A percentile compares a stretch with the other conserved stretches of the same genome.
These are phyloP conservation scores for Colletotrichum sp. DNA, from an alignment of 2,329 filamentous ascomycete genomes.

Conservation along the genomic window DNA sequence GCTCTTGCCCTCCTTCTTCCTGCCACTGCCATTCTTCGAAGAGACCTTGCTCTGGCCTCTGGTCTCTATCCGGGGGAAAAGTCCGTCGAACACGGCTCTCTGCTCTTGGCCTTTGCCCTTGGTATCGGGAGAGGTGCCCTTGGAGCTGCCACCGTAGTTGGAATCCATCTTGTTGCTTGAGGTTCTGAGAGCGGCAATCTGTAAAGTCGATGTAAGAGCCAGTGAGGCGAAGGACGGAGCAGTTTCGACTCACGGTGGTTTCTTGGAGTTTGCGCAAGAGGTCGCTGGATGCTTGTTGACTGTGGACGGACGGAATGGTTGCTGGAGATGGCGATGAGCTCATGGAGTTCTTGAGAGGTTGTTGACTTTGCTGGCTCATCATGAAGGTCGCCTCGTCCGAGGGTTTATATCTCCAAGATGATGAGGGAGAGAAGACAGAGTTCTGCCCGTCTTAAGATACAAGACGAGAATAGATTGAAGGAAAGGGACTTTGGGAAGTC, in stretches of 20 bases:
- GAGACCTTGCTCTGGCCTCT: conserved; percentile 25
- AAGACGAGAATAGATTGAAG: neutral
- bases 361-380: conserved; percentile 9
- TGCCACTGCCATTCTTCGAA: conserved; percentile 14
- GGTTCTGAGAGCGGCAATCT: conserved; percentile 8
- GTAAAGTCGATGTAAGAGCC: neutral
- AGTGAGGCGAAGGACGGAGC: neutral
- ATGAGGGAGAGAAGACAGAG: neutral
- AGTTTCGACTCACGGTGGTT: neutral
- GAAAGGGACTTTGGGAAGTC: conserved; percentile 12
- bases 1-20: conserved; percentile 8
- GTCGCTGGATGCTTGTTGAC: neutral
- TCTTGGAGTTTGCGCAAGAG: conserved; percentile 19
- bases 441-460: neutral
- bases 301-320: neutral
- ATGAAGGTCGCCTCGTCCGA: neutral
- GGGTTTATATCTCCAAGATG: conserved; percentile 8
- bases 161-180: conserved; percentile 13
- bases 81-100: conserved; percentile 22
- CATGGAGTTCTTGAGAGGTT: neutral
- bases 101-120: conserved; percentile 15
- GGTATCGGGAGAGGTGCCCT: conserved; percentile 10
- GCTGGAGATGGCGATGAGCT: neutral
- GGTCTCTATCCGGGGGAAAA: conserved; percentile 27
- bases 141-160: conserved; percentile 17